These are phyloP conservation scores for Cytospora leucostoma DNA, from an alignment of 2,329 filamentous ascomycete genomes.

Conservation along the genomic window DNA sequence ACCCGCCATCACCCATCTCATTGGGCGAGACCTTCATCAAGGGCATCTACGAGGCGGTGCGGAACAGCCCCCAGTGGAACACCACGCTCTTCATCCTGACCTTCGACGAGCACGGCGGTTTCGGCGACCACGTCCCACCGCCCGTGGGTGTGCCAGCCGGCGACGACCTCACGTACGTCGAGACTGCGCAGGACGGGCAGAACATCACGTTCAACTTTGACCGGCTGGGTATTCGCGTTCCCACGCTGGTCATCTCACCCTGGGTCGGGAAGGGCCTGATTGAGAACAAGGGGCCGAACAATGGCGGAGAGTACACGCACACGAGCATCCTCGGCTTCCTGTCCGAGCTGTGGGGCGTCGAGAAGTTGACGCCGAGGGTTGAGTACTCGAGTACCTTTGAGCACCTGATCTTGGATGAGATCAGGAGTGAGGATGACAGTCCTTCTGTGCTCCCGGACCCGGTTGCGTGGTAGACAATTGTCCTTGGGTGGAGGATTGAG, in stretches of 20 bases:
- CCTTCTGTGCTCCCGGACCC: constrained; percentile 17
- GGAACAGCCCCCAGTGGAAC: constrained; percentile 47
- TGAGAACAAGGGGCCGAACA: constrained; percentile 40
- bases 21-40: constrained; percentile 48
- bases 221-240: constrained; percentile 46
- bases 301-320: constrained; percentile 42
- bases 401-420: constrained; percentile 22
- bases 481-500: background rate
- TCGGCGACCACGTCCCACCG: constrained; percentile 48
- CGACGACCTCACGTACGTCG: constrained; percentile 41
- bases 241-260: constrained; percentile 45
- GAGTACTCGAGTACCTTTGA: constrained; percentile 26
- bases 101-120: constrained; percentile 51
- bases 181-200: constrained; percentile 38
- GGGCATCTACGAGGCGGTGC: constrained; percentile 47
- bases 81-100: constrained; percentile 49
- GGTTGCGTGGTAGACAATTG: constrained; percentile 10
- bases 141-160: constrained; percentile 42
- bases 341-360: constrained; percentile 40
- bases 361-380: constrained; percentile 26
- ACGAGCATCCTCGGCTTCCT: constrained; percentile 44
- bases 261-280: constrained; percentile 46
- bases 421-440: constrained; percentile 16
- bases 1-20: constrained; percentile 46
- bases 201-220: constrained; percentile 43